These are phyloP conservation scores for Podospora fimiseda DNA, from an alignment of 495 filamentous ascomycete species.

Conservation along the genomic window DNA sequence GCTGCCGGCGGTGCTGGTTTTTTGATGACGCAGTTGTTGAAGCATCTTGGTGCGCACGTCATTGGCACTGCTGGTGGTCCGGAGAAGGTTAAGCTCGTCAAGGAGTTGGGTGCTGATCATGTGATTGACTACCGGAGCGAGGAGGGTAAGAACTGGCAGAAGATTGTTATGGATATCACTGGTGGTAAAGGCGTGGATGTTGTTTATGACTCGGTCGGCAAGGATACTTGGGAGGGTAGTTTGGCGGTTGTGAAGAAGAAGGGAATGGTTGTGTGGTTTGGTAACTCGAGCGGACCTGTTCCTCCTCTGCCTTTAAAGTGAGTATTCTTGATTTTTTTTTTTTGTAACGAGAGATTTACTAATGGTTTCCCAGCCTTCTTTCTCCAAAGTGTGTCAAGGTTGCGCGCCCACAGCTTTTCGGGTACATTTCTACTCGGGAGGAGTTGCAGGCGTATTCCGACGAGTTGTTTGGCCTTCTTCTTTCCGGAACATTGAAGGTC, in stretches of 20 bases:
- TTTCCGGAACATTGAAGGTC: slow-evolving; percentile 61
- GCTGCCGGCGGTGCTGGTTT: slow-evolving; percentile 85
- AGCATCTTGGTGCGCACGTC: slow-evolving; percentile 63
- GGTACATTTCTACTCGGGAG: slow-evolving; percentile 68
- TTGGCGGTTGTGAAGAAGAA: slow-evolving; percentile 73
- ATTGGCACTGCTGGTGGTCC: slow-evolving; percentile 76
- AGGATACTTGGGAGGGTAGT: slow-evolving; percentile 77
- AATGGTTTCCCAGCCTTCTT: slow-evolving; percentile 30
- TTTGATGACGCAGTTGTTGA: slow-evolving; percentile 70
- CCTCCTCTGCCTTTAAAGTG: neutral
- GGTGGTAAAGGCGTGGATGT: slow-evolving; percentile 63
- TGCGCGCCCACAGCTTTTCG: slow-evolving; percentile 64
- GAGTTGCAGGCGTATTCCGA: slow-evolving; percentile 66
- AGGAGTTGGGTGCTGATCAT: slow-evolving; percentile 60
- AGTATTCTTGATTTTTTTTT: neutral
- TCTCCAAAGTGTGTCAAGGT: slow-evolving; percentile 75
- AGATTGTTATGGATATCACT: slow-evolving; percentile 67
- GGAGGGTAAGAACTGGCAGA: too few relatives aligned
- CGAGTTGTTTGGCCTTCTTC: slow-evolving; percentile 69
- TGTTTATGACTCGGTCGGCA: slow-evolving; percentile 87
- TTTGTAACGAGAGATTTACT: neutral
- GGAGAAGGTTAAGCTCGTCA: slow-evolving; percentile 68
- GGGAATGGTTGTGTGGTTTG: slow-evolving; percentile 79
- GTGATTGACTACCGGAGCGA: slow-evolving; percentile 67
- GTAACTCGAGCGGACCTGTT: slow-evolving; percentile 59